Evolutionary conservation across 2,329 filamentous ascomycete species (phyloP).

Genomic region (Talaromyces piceae): DNA sequence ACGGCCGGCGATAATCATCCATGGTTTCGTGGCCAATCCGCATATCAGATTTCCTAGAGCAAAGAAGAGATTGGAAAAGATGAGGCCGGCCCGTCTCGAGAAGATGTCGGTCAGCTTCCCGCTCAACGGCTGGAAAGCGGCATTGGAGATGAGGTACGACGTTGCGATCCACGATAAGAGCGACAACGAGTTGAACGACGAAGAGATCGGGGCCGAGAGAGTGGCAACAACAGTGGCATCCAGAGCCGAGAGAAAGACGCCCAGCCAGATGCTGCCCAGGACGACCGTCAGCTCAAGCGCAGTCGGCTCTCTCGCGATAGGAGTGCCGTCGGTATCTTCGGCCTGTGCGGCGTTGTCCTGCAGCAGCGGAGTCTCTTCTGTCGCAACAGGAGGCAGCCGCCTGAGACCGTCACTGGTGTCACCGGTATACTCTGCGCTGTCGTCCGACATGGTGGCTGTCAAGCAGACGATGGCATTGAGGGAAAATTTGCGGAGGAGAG

Average conservation of each 20-base stretch:
- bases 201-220: constrained; percentile 73
- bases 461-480: background rate
- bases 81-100: constrained; percentile 66
- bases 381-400: constrained; percentile 9
- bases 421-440: constrained; percentile 4
- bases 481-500: background rate
- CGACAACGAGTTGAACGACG: constrained; percentile 71
- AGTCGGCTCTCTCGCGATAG: constrained; percentile 38
- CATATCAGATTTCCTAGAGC: constrained; percentile 74
- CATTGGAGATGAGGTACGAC: constrained; percentile 80
- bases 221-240: constrained; percentile 81
- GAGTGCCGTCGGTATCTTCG: constrained; percentile 13
- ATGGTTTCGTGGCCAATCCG: constrained; percentile 59
- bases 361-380: constrained; percentile 12
- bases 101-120: constrained; percentile 86
- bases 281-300: constrained; percentile 42
- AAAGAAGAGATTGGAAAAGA: constrained; percentile 76
- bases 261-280: constrained; percentile 45
- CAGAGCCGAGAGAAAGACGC: constrained; percentile 51
- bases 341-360: constrained; percentile 1
- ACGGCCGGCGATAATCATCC: constrained; percentile 67
- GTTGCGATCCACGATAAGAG: constrained; percentile 83
- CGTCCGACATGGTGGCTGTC: background rate
- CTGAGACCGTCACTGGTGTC: constrained; percentile 10
- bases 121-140: constrained; percentile 76